Percentiles rank a stretch among this genome's conserved stretches.
These are phyloP conservation scores for Pilatotrama ljubarskyi DNA, from an alignment of 768 basidiomycete genomes.

Conservation along the genomic window DNA sequence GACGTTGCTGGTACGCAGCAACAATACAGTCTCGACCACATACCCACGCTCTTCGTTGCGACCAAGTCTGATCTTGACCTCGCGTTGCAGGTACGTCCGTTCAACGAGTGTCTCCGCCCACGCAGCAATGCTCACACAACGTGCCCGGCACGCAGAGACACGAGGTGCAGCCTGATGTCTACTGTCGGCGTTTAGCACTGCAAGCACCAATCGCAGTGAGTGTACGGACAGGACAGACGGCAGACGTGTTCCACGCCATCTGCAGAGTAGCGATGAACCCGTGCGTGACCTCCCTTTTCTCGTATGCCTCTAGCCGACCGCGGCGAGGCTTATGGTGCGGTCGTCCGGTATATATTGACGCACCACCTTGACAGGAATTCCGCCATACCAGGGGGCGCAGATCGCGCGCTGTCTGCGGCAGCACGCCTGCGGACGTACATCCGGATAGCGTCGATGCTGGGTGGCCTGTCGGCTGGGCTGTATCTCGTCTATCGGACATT, in stretches of 20 bases:
- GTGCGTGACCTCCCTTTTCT: slow-evolving; percentile 39
- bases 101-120: background rate
- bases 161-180: slow-evolving; percentile 98
- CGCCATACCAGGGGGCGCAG: slow-evolving; percentile 69
- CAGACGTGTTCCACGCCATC: slow-evolving; percentile 86
- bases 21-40: slow-evolving; percentile 94
- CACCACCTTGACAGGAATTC: slow-evolving; percentile 26
- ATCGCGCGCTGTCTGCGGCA: slow-evolving; percentile 71
- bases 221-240: slow-evolving; percentile 80
- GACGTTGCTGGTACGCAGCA: slow-evolving; percentile 54
- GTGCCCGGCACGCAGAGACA: slow-evolving; percentile 61
- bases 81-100: slow-evolving; percentile 76
- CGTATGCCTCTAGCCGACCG: background rate
- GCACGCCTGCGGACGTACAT: slow-evolving; percentile 72
- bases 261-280: slow-evolving; percentile 84
- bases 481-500: slow-evolving; percentile 71
- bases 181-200: slow-evolving; percentile 85
- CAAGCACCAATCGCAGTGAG: slow-evolving; percentile 95
- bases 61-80: slow-evolving; percentile 98
- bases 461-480: slow-evolving; percentile 71
- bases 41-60: slow-evolving; percentile 96
- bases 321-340: slow-evolving; percentile 9
- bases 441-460: slow-evolving; percentile 69
- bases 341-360: slow-evolving; percentile 11
- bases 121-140: slow-evolving; percentile 1